Evolutionary conservation across 2,329 filamentous ascomycete species (phyloP), one percentile per base, ranked within the genome.

Genomic region (Xylariaceae sp.): DNA sequence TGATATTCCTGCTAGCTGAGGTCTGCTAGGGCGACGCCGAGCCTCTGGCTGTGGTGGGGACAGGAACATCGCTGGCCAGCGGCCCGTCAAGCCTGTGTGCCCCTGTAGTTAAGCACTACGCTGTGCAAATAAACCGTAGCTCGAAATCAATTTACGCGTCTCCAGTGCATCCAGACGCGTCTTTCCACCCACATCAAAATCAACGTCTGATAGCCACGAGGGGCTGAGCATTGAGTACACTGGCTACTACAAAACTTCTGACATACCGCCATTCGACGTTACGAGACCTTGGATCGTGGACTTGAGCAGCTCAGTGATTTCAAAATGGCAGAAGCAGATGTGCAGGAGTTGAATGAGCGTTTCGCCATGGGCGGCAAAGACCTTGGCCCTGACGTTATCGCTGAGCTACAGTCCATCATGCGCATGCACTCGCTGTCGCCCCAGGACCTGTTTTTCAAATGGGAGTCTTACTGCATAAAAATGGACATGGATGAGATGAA

Each of bases 381-480:
- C 29, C 72, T 97, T 4, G 79, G 88, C 47, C 71, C 81, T 49
- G 91, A 97, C 63, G 78, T 97, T 43, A 70, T 89, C 50, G 71
- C 76, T 39, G 90, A 96, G 67, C 73, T 98, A 52, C 78, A 85
- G 60, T 94, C 89, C 44, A 94, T 95, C 61, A 78, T 93, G 68
- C 82, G 84, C 41, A 74, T 97, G 45, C 88, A 96, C 66, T 81
- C 81, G 36, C 77, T 97, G 46, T 79, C 82, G 13, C 75, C 83
- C 26, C 83, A 97, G 63, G 93, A 97, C 61, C 74, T 97, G 19
- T 96, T 89, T 66, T 96, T 89, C 79, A 97, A 97, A 74, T 98
- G 93, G 93, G 93, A 98, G 65, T 91, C 89, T 1, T 97, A 96
- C 73, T 90, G 87, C 64, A 85, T 98, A 62, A 95, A 91, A 66